Base-by-base conservation (phyloP, 1,139 yeast species). In the Groenewaldozyma sp. region DNA sequence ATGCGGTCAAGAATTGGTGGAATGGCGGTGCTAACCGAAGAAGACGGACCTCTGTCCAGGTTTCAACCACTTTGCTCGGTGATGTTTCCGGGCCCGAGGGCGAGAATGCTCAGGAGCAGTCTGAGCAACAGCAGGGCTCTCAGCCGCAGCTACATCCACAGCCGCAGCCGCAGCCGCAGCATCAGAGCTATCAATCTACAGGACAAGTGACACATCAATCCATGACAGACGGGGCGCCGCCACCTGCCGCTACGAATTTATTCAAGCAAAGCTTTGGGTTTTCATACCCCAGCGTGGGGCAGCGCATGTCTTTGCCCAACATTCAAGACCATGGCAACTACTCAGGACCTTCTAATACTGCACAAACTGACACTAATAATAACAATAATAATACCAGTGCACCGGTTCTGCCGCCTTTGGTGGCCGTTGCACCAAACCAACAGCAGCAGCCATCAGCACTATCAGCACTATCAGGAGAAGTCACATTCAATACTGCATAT, bases 1-100 rank as follows among this genome's bases (percentile, higher is more conserved):
- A 87, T 59, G 91, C 95, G 22, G 84, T 87, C 51, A 87, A 87
- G 58, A 86, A 86, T 62, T 87, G 95, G 95, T 87, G 95, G 95
- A 87, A 87, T 55, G 94, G 94, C 5, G 93, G 94, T 10, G 88
- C 93, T 14, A 83, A 82, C 53, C 70, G 93, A 45, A 65, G 94
- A 48, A 70, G 86, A 50, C 59, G 83, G 46, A 77, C 78, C 2
- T 58, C 66, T 4, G 39, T 46, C 19, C 43, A 40, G 28, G 44
- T 43, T 51, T 38, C 49, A 44, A 28, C 40, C 31, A 18, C 38
- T 17, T 17, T 35, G 5, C 22, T 24, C n/a, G n/a, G n/a, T n/a
- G 22, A 21, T 37, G 26, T 22, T 34, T 31, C 36, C 22, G 31
- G 17, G 19, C 18, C 19, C 19, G 22, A 11, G 21, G 10, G 34